phyloP scores from a whole-genome alignment of 768 basidiomycete genomes.

The Auriscalpium vulgare region DNA sequence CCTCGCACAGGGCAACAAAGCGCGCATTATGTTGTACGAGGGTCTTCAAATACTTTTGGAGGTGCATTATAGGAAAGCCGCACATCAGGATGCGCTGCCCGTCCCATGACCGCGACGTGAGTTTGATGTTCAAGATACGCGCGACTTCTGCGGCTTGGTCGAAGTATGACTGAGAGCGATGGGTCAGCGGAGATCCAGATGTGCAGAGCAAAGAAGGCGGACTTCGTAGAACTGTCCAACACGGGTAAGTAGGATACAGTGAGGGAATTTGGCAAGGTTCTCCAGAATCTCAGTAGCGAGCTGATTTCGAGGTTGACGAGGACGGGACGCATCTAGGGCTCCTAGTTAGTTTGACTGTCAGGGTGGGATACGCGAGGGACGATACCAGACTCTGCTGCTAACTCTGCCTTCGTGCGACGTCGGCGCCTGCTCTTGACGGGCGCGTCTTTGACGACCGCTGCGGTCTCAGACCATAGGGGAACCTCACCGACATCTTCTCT shows the following conservation, averaged over 20 bases:
- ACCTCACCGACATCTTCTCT: background rate
- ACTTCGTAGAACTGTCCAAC: constrained; percentile 97
- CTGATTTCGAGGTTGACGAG: constrained; percentile 25
- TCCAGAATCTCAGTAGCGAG: constrained; percentile 64
- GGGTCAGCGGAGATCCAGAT: background rate
- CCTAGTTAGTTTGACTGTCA: too few relatives aligned
- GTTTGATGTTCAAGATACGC: constrained; percentile 71
- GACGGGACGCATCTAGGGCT: background rate
- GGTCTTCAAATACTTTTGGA: constrained; percentile 81
- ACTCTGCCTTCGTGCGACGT: too few relatives aligned
- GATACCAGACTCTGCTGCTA: too few relatives aligned
- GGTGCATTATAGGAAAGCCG: constrained; percentile 81
- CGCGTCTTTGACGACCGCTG: too few relatives aligned
- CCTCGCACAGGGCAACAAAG: constrained; percentile 92
- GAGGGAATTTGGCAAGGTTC: constrained; percentile 72
- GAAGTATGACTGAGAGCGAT: constrained; percentile 71
- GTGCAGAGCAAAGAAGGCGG: constrained; percentile 6
- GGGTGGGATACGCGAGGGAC: too few relatives aligned
- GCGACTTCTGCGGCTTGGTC: constrained; percentile 81
- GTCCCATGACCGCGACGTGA: constrained; percentile 71
- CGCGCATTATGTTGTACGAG: constrained; percentile 77
- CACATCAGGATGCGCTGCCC: constrained; percentile 71
- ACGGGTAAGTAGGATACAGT: constrained; percentile 83
- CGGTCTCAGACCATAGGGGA: too few relatives aligned
- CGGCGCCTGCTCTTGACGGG: too few relatives aligned